Evolutionary conservation across 352 stramenopile species (phyloP), one percentile per base, ranked within the genome.

Genomic region (Phytophthora colocasiae): DNA sequence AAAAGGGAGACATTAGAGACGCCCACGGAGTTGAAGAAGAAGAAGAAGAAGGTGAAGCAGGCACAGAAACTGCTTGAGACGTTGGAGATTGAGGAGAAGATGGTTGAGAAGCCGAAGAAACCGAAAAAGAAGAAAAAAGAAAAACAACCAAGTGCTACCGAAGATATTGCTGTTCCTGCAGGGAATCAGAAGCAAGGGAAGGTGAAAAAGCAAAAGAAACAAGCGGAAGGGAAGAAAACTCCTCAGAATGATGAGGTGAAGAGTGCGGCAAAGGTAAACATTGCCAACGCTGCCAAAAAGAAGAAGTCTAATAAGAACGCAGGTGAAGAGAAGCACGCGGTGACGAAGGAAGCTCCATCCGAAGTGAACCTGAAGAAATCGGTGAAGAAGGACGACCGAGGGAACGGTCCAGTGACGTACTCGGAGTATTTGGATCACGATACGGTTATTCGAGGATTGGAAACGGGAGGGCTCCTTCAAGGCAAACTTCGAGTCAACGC

Each of bases 401-500:
- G 45, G 4, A 71, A 60, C 32, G 58, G 47, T 17, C 50, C 57
- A 12, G 44, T 45, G 3, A 66, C 34, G 4, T 87, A 83, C 45
- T 63, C 56, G 2, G 76, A 85, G 44, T 85, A 87, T n/a, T 53
- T 75, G 32, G 61, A 70, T 5, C 73, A 50, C 26, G 71, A 81
- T 5, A 45, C 66, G 4, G 73, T 85, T 7, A 51, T 75, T 14
- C 39, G 45, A 7, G 71, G 63, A 8, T 58, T 87, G 19, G 76
- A 85, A 50, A 69, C 62, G 22, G 78, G 76, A 12, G 48, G 41
- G 3, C 65, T 82, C 26, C 45, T 87, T 19, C 74, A 92, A 56
- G 90, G 90, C 49, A 88, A 82, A 29, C 63, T 97, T 14, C 85
- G 90, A 3, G 75, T 96, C 22, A 97, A 95, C 47, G 63, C 68